Evolutionary conservation across 192 early-diverging fungal species (phyloP).

Genomic region (Glomus cerebriforme): DNA sequence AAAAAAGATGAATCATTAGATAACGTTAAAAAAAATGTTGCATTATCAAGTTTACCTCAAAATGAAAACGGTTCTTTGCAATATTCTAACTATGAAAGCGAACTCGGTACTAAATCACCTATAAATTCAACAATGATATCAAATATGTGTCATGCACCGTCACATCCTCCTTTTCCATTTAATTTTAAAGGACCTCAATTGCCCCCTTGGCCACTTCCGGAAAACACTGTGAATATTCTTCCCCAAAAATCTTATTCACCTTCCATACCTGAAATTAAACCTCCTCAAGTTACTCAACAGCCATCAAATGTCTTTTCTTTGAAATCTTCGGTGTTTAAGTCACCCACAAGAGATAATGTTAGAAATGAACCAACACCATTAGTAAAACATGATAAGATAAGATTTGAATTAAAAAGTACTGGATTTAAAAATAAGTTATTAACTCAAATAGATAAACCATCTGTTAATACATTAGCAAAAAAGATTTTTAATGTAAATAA

Average conservation of each 20-base stretch:
- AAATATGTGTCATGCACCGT: not conserved
- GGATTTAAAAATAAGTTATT: not conserved
- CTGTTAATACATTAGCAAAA: not conserved
- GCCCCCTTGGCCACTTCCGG: not conserved
- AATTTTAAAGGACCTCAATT: not conserved
- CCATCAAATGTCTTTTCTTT: not conserved
- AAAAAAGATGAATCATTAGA: not conserved
- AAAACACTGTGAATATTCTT: not conserved
- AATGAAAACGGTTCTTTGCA: not conserved
- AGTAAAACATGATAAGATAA: not conserved
- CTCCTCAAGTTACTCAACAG: no score
- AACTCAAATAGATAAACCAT: not conserved
- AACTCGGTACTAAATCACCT: not conserved
- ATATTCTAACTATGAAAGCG: not conserved
- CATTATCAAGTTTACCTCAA: not conserved
- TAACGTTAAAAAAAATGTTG: not conserved
- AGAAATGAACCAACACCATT: not conserved
- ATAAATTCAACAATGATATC: not conserved
- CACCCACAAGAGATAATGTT: not conserved
- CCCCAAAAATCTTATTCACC: not conserved
- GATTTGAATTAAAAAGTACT: not conserved
- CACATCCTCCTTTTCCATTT: not conserved
- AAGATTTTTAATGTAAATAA: not conserved
- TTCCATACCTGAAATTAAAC: not conserved
- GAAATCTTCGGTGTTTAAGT: not conserved